Conservation (phyloP, 768 basidiomycete species). For the Galerina marginata region DNA sequence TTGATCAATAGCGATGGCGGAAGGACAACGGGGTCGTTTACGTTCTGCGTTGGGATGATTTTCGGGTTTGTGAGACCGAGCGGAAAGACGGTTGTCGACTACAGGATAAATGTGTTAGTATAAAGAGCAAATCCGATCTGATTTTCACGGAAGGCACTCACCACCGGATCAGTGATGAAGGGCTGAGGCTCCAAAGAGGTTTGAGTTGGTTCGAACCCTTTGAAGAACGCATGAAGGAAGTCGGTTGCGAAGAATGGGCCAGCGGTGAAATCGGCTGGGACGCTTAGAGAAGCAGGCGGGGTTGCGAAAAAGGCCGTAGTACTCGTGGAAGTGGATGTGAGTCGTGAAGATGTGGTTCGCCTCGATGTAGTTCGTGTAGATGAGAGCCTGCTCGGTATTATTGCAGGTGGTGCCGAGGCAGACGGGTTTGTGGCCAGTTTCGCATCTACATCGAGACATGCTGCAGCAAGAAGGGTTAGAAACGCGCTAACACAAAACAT, state of each 20-base stretch:
- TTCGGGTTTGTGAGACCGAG: slow-evolving; percentile 3
- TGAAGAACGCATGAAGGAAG: neutral
- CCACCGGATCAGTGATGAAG: slow-evolving; percentile 1
- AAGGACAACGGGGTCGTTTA: neutral
- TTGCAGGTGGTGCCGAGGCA: neutral
- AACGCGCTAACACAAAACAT: neutral
- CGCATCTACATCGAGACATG: neutral
- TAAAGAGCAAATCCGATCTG: no score
- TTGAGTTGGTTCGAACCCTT: neutral
- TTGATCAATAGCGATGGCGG: neutral
- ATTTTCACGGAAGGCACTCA: neutral
- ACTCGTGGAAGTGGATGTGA: no score
- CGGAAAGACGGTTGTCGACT: slow-evolving; percentile 3
- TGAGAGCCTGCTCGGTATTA: neutral
- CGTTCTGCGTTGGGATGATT: neutral
- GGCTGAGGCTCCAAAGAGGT: slow-evolving; percentile 3
- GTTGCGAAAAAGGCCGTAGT: slow-evolving; percentile 2
- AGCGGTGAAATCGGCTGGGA: slow-evolving; percentile 3
- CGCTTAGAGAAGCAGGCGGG: neutral
- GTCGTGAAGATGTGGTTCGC: neutral
- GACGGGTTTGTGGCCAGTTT: neutral
- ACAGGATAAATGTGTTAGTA: neutral
- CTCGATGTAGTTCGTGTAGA: no score
- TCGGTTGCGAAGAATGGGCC: slow-evolving; percentile 2
- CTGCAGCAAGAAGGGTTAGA: neutral